Evolutionary conservation across 352 stramenopile species (phyloP).

Genomic region (Phytopythium vexans): DNA sequence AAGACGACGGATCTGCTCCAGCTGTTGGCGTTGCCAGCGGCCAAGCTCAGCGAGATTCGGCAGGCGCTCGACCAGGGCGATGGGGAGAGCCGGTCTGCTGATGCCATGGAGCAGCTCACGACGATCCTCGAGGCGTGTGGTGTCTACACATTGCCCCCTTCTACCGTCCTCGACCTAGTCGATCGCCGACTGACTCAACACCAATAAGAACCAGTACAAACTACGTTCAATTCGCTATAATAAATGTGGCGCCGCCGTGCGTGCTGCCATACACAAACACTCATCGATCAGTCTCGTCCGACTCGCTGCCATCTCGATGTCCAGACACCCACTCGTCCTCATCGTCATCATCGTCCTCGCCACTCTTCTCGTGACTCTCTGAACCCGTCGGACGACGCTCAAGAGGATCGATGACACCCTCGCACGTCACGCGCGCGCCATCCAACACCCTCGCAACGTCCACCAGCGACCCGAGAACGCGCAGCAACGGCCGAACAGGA

Average conservation of each 20-base stretch:
- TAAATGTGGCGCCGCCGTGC: not conserved
- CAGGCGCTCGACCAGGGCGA: slow-evolving; percentile 34
- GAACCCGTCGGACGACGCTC: no score
- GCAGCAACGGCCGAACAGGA: not conserved
- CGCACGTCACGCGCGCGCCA: not conserved
- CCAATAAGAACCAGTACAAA: not conserved
- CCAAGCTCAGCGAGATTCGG: slow-evolving; percentile 39
- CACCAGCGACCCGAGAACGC: not conserved
- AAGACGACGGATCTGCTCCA: slow-evolving; percentile 40
- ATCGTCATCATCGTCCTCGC: no score
- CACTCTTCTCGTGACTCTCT: no score
- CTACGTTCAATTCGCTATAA: not conserved
- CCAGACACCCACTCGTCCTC: no score
- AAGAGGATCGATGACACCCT: not conserved
- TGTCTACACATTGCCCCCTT: slow-evolving; percentile 41
- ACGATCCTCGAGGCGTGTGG: slow-evolving; percentile 69
- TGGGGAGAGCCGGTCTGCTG: slow-evolving; percentile 8
- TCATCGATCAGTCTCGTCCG: no score
- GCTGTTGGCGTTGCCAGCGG: slow-evolving; percentile 35
- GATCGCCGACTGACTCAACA: not conserved
- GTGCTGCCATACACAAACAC: no score
- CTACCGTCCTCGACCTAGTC: slow-evolving; percentile 25
- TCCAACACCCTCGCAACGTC: not conserved
- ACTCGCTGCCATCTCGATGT: no score
- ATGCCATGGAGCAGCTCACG: slow-evolving; percentile 50